These are phyloP conservation scores for Mollisia scopiformis DNA, from an alignment of 2,329 filamentous ascomycete species.

Conservation along the genomic window DNA sequence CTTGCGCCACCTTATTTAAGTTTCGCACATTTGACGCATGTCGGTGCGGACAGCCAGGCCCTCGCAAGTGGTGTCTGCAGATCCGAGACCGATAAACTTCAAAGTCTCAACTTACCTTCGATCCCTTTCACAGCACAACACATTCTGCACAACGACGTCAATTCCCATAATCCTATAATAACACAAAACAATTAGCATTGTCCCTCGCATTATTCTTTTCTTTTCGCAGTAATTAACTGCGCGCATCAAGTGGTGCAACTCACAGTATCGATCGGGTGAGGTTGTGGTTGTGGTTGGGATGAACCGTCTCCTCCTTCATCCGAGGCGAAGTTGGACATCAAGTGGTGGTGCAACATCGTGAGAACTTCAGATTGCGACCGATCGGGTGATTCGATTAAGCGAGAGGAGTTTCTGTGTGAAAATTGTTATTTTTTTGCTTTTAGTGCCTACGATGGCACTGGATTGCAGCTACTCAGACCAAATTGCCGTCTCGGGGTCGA, in stretches of 20 bases:
- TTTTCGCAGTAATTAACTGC: not conserved
- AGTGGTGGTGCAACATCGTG: not conserved
- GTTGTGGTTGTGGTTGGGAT: constrained; percentile 1
- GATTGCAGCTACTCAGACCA: too few species aligned
- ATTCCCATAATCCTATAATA: not conserved
- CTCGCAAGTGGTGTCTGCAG: too few species aligned
- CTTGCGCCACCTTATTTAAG: too few species aligned
- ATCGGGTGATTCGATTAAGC: not conserved
- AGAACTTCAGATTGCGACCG: not conserved
- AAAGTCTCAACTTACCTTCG: not conserved
- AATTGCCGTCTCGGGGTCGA: too few species aligned
- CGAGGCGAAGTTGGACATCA: not conserved
- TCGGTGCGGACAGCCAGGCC: too few species aligned
- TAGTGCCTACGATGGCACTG: not conserved
- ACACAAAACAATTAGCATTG: not conserved
- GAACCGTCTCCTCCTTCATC: not conserved
- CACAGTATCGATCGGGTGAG: not conserved
- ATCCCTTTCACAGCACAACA: not conserved
- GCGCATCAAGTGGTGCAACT: constrained; percentile 5
- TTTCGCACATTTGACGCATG: too few species aligned
- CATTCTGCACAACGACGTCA: not conserved
- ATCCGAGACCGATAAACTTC: not conserved
- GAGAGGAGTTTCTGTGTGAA: not conserved
- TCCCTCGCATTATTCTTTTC: not conserved
- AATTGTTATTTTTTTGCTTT: not conserved